Evolutionary conservation across 2,329 filamentous ascomycete species (phyloP).

Genomic region (Penicillium polonicum): DNA sequence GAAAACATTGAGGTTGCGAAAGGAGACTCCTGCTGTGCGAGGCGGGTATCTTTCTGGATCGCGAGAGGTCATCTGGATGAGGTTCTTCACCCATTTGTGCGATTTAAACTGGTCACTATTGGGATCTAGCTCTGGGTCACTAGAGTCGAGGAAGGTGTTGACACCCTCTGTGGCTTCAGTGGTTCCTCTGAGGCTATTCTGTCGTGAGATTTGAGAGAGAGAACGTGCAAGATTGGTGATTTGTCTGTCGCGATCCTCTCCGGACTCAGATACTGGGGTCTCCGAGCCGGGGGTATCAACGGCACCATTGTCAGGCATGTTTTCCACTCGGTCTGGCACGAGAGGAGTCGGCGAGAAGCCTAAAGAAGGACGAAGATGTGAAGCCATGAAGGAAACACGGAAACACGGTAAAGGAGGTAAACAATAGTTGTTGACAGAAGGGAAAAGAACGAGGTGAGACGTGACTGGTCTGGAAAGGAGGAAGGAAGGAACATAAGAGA

Average conservation of each 20-base stretch:
- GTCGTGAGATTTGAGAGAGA: constrained; percentile 32
- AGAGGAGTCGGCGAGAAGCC: neutral
- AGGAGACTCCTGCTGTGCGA: constrained; percentile 42
- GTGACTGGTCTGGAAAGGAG: neutral
- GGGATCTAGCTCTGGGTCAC: constrained; percentile 43
- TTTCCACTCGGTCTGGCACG: neutral
- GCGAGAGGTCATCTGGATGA: constrained; percentile 34
- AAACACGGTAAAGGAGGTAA: neutral
- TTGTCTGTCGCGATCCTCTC: constrained; percentile 26
- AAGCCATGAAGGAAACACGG: neutral
- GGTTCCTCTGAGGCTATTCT: constrained; percentile 12
- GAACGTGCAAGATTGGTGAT: constrained; percentile 33
- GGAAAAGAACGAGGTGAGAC: neutral
- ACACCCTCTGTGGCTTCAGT: constrained; percentile 14
- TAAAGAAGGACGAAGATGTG: constrained; percentile 4
- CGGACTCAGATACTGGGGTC: constrained; percentile 15
- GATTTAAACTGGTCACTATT: constrained; percentile 44
- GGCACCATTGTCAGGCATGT: neutral
- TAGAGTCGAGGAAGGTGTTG: constrained; percentile 39
- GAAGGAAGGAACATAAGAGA: neutral
- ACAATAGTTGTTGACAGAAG: neutral
- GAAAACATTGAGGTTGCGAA: constrained; percentile 46
- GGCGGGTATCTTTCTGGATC: constrained; percentile 35
- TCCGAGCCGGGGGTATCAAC: neutral
- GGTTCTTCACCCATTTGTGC: constrained; percentile 47